phyloP scores from a whole-genome alignment of 2,329 filamentous ascomycete genomes.

The Trichoderma breve region DNA sequence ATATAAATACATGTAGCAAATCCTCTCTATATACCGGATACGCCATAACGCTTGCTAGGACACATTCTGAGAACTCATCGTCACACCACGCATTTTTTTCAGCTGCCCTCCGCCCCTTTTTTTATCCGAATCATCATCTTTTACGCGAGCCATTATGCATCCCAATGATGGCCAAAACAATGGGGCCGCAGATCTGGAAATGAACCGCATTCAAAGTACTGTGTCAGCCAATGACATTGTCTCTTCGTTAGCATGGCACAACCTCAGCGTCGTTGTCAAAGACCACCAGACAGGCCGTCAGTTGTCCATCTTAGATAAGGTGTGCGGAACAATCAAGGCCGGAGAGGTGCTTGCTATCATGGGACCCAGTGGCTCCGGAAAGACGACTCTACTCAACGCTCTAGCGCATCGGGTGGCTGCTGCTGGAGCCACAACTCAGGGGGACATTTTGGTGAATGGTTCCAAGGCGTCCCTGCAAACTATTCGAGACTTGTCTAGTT shows the following conservation, averaged over 20 bases:
- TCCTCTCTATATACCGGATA: neutral
- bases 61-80: neutral
- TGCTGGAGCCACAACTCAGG: conserved; percentile 43
- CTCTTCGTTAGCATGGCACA: neutral
- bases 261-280: neutral
- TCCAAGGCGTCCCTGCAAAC: conserved; percentile 46
- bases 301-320: neutral
- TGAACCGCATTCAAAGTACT: neutral
- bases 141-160: neutral
- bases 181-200: neutral
- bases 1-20: neutral
- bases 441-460: conserved; percentile 61
- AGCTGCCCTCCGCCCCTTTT: neutral
- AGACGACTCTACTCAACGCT: conserved; percentile 80
- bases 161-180: neutral
- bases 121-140: neutral
- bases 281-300: neutral
- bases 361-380: conserved; percentile 73
- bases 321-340: conserved; percentile 10
- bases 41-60: neutral
- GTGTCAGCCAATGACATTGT: neutral
- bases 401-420: conserved; percentile 50
- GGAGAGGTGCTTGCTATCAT: conserved; percentile 77
- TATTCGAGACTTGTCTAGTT: conserved; percentile 67
- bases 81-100: neutral